These are phyloP conservation scores for Glycine tomentella DNA, from an alignment of 306 rosid species.

Conservation along the genomic window DNA sequence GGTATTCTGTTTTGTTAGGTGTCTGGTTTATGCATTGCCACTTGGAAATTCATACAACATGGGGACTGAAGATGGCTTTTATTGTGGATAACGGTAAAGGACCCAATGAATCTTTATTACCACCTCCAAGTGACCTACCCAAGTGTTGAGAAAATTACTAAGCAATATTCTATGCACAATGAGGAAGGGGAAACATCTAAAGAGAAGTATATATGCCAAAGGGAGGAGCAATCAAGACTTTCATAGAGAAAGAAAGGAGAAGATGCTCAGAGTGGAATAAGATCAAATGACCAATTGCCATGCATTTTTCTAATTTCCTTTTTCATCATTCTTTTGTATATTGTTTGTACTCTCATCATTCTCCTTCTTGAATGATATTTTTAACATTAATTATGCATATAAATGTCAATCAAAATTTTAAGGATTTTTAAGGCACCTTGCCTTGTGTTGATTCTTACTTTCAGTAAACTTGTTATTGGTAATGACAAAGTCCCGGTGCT, in stretches of 20 bases:
- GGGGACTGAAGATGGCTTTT: slow-evolving; percentile 90
- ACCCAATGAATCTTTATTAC: slow-evolving; percentile 67
- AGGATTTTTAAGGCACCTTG: background rate
- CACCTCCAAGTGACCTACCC: slow-evolving; percentile 78
- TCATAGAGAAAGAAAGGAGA: slow-evolving; percentile 7
- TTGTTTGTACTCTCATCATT: slow-evolving; percentile 31
- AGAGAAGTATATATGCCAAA: slow-evolving; percentile 7
- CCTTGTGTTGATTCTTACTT: background rate
- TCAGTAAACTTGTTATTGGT: too few species aligned
- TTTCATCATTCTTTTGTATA: background rate
- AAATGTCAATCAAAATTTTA: background rate
- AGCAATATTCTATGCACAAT: background rate
- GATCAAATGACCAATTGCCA: slow-evolving; percentile 25
- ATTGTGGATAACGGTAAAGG: slow-evolving; percentile 81
- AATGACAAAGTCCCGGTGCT: too few species aligned
- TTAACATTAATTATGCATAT: slow-evolving; percentile 32
- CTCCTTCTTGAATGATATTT: slow-evolving; percentile 30
- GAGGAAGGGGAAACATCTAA: background rate
- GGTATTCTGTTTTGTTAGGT: slow-evolving; percentile 47
- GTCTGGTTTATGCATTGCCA: slow-evolving; percentile 83
- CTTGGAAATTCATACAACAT: slow-evolving; percentile 78
- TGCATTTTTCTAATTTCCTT: background rate
- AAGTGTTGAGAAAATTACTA: slow-evolving; percentile 56
- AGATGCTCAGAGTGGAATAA: background rate
- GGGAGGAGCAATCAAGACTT: slow-evolving; percentile 11